Percentiles rank a stretch among this genome's conserved stretches.
Evolutionary conservation across 2,329 filamentous ascomycete species (phyloP).

Genomic region (Claviceps paspali): DNA sequence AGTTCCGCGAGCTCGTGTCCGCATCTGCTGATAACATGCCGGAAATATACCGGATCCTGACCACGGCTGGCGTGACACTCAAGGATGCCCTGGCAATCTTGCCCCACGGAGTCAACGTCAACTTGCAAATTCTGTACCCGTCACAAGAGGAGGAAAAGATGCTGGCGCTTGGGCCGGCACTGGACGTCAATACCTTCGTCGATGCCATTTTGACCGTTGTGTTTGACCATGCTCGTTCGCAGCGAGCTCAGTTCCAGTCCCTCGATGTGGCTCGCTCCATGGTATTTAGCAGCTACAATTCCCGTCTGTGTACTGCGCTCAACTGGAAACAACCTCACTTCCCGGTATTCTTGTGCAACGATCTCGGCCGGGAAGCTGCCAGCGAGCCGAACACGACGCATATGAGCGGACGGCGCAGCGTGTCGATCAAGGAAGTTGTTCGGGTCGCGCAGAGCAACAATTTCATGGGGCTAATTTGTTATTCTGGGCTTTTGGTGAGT

Average conservation of each 20-base stretch:
- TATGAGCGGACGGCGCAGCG: constrained; percentile 54
- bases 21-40: constrained; percentile 41
- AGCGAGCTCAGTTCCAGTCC: constrained; percentile 46
- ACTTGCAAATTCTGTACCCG: constrained; percentile 85
- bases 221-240: constrained; percentile 73
- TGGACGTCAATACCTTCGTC: constrained; percentile 74
- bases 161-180: constrained; percentile 55
- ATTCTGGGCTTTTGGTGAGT: constrained; percentile 68
- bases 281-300: constrained; percentile 87
- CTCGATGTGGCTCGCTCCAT: constrained; percentile 67
- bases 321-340: constrained; percentile 99
- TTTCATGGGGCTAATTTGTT: constrained; percentile 93
- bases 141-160: constrained; percentile 55
- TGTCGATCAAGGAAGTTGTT: constrained; percentile 89
- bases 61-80: constrained; percentile 63
- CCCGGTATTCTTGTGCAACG: constrained; percentile 88
- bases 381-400: constrained; percentile 23
- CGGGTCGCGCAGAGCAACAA: constrained; percentile 91
- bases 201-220: constrained; percentile 73
- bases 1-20: constrained; percentile 26
- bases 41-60: constrained; percentile 56
- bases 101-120: constrained; percentile 68
- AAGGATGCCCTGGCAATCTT: constrained; percentile 61
- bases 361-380: constrained; percentile 52
- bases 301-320: constrained; percentile 76